Evolutionary conservation across 148 eudicot genomes (phyloP).

Genomic region (Heliosperma pusillum): DNA sequence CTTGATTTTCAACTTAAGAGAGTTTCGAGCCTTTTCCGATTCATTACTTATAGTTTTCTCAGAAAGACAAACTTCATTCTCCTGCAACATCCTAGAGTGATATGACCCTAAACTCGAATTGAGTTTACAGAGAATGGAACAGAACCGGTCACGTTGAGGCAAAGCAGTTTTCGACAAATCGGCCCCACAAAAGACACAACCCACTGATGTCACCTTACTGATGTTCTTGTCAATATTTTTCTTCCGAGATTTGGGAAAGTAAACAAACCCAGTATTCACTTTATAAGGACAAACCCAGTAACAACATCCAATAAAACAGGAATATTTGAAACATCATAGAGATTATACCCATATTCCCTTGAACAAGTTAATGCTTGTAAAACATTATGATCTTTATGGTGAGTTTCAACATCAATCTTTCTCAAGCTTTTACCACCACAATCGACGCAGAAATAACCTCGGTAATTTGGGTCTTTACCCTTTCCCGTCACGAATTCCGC

Average conservation of each 20-base stretch:
- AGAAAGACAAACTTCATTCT: not conserved
- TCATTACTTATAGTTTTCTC: not conserved
- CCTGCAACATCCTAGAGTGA: not conserved
- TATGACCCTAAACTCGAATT: not conserved
- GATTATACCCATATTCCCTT: slow-evolving; percentile 1
- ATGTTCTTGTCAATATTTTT: not conserved
- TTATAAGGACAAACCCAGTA: slow-evolving; percentile 8
- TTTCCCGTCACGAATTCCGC: not conserved
- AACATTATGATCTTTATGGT: not conserved
- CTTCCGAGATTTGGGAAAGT: slow-evolving; percentile 6
- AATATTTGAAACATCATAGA: not conserved
- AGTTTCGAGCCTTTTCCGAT: too few species aligned
- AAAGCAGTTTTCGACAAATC: not conserved
- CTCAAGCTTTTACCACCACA: slow-evolving; percentile 11
- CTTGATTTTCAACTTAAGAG: not conserved
- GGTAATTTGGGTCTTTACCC: not conserved
- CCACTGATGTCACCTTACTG: too few species aligned
- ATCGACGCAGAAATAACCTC: not conserved
- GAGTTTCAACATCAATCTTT: not conserved
- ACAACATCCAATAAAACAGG: slow-evolving; percentile 5
- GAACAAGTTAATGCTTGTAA: slow-evolving; percentile 6
- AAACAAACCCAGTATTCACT: not conserved
- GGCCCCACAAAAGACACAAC: not conserved
- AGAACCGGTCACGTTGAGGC: not conserved
- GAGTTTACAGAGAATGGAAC: not conserved